phyloP scores from a whole-genome alignment of 2,329 filamentous ascomycete genomes.

The Eutypella sp. region DNA sequence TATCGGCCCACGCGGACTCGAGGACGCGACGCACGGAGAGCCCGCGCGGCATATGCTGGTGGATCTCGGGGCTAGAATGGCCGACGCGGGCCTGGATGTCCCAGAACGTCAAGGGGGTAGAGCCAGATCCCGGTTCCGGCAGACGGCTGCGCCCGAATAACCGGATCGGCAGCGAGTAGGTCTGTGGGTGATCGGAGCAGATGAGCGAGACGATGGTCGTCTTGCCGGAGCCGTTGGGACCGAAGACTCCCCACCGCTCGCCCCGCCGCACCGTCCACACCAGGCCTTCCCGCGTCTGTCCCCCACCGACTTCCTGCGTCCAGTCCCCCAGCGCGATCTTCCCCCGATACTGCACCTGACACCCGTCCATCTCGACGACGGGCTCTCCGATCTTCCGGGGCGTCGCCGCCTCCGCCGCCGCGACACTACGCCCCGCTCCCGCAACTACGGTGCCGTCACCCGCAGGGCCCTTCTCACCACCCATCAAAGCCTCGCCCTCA shows the following conservation, averaged over 20 bases:
- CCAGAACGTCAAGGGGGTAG: constrained; percentile 78
- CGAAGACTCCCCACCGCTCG: constrained; percentile 88
- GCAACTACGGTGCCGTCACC: constrained; percentile 11
- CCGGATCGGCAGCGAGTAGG: constrained; percentile 82
- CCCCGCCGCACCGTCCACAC: constrained; percentile 80
- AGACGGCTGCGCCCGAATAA: constrained; percentile 80
- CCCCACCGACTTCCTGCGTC: constrained; percentile 52
- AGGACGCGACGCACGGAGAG: constrained; percentile 70
- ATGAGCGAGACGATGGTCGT: constrained; percentile 90
- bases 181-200: constrained; percentile 92
- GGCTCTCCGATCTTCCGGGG: constrained; percentile 51
- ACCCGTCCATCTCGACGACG: constrained; percentile 82
- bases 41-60: constrained; percentile 81
- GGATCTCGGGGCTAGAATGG: constrained; percentile 90
- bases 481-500: constrained; percentile 31
- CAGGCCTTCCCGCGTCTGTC: constrained; percentile 55
- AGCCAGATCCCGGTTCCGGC: constrained; percentile 61
- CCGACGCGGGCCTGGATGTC: constrained; percentile 87
- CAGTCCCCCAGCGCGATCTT: constrained; percentile 79
- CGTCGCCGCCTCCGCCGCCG: constrained; percentile 1
- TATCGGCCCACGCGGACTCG: constrained; percentile 86
- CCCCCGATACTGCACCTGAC: constrained; percentile 72
- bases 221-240: constrained; percentile 91
- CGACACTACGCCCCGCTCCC: constrained; percentile 3
- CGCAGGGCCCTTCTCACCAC: constrained; percentile 15